Evolutionary conservation across 2,329 filamentous ascomycete species (phyloP), one percentile per base, ranked within the genome.

Genomic region (Beauveria australis): DNA sequence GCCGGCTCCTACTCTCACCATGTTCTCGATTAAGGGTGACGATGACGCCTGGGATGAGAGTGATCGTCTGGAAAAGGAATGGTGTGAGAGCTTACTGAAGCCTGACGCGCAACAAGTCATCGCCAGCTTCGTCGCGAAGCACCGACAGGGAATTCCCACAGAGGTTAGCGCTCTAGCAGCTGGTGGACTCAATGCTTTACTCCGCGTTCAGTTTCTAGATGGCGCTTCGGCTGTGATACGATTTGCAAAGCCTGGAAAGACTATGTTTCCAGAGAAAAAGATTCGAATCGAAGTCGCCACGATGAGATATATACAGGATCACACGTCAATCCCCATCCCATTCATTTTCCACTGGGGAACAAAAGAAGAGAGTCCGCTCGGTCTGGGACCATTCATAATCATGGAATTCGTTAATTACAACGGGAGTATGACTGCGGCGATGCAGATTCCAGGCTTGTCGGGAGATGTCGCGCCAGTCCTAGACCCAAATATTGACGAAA

Each of bases 211-310:
- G 30, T 58, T 51, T 43, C 14, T 22, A 30, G 55, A 58, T 9
- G 55, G 46, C 4, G 46, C 33, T 16, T 58, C 55, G 14, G 55
- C 46, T 9, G 55, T 44, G 16, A 26, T 47, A 18, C 57, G 61
- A 16, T 63, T 65, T 30, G 40, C 59, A 3, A 58, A 61, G 19
- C 59, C 64, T 2, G 59, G 59, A 7, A 53, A 30, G 24, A 49
- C 61, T 5, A 62, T 59, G 56, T 63, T 65, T 16, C 62, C 62
- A 18, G 59, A 64, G 22, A 59, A 65, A 43, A 64, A 63, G 55
- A 48, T 65, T 1, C 59, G 41, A 5, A 62, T 61, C 19, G 64
- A 65, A 51, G 61, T 65, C 12, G 64, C 64, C 19, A 33, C 44
- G 5, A 63, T 64, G 6, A 51, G 22, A 16, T 63, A 49, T 12